These are phyloP conservation scores for Aspergillus latus DNA, from an alignment of 2,329 filamentous ascomycete species.

Conservation along the genomic window DNA sequence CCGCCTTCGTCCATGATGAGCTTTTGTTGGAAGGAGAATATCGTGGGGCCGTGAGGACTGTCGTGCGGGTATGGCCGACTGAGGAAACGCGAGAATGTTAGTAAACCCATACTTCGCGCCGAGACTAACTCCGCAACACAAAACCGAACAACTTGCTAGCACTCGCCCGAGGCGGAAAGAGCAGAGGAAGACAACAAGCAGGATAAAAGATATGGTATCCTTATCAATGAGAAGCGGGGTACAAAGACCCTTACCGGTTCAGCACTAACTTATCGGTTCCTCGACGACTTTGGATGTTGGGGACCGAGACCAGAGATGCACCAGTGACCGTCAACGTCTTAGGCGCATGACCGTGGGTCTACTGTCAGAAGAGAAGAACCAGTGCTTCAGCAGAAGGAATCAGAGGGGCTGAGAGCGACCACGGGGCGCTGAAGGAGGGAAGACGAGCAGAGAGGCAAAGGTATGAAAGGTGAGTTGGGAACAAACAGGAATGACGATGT, in stretches of 20 bases:
- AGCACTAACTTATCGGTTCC: constrained; percentile 8
- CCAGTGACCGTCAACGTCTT: constrained; percentile 22
- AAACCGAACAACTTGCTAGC: constrained; percentile 5
- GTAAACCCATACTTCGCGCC: constrained; percentile 34
- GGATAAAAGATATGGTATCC: background rate
- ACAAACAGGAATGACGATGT: constrained; percentile 24
- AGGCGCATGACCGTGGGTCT: constrained; percentile 20
- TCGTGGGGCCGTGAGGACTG: constrained; percentile 34
- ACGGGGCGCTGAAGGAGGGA: constrained; percentile 13
- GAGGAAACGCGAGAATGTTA: constrained; percentile 39
- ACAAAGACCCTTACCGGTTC: constrained; percentile 9
- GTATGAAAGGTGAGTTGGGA: constrained; percentile 5
- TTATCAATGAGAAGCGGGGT: constrained; percentile 15
- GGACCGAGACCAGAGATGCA: constrained; percentile 11
- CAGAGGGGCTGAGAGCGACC: constrained; percentile 7
- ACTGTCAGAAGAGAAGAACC: too few species aligned
- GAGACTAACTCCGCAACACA: background rate
- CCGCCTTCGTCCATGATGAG: constrained; percentile 34
- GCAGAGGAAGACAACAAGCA: background rate
- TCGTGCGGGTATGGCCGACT: constrained; percentile 37
- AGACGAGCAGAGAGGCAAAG: constrained; percentile 5
- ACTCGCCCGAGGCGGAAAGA: background rate
- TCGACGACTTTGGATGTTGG: constrained; percentile 8
- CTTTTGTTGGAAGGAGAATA: constrained; percentile 40
- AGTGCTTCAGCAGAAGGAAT: background rate